Conservation (phyloP, 1,284 basidiomycete species). For the Pseudozyma thailandica region DNA sequence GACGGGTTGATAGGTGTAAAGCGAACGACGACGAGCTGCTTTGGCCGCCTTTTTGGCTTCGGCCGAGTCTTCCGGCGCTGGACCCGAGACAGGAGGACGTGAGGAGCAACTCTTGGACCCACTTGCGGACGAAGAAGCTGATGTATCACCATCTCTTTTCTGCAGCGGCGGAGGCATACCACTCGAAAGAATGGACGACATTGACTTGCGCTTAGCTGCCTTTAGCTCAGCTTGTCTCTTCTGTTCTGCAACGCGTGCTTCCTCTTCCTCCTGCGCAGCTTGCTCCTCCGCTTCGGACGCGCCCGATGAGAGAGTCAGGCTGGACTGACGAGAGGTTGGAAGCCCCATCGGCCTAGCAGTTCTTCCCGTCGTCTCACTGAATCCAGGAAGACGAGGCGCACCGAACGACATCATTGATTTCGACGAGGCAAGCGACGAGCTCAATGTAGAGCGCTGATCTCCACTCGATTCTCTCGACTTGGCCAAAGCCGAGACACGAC, state of each 20-base stretch:
- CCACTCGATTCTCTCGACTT: conserved; percentile 34
- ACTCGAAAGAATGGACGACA: conserved; percentile 36
- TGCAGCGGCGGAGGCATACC: conserved; percentile 40
- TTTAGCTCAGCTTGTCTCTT: conserved; percentile 39
- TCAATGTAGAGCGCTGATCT: conserved; percentile 9
- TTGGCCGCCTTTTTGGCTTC: conserved; percentile 42
- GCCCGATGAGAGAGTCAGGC: conserved; percentile 10
- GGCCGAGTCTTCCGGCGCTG: conserved; percentile 7
- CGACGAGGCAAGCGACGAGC: conserved; percentile 13
- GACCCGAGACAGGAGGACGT: neutral
- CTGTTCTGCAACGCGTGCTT: conserved; percentile 25
- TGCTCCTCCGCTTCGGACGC: conserved; percentile 19
- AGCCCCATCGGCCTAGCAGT: conserved; percentile 4
- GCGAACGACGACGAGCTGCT: conserved; percentile 45
- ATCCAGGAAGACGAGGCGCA: conserved; percentile 29
- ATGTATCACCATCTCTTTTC: conserved; percentile 8
- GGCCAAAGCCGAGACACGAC: conserved; percentile 32
- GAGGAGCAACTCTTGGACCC: neutral
- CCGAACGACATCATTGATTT: conserved; percentile 41
- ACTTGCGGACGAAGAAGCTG: conserved; percentile 1
- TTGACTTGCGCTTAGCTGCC: conserved; percentile 37
- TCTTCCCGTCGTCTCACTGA: conserved; percentile 10
- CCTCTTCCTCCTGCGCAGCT: conserved; percentile 30
- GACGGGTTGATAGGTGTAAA: conserved; percentile 45
- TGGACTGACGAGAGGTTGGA: conserved; percentile 11